Evolutionary conservation across 2,329 filamentous ascomycete genomes (phyloP), one percentile per base, ranked within the genome.

Genomic region (Neofusicoccum cordaticola): DNA sequence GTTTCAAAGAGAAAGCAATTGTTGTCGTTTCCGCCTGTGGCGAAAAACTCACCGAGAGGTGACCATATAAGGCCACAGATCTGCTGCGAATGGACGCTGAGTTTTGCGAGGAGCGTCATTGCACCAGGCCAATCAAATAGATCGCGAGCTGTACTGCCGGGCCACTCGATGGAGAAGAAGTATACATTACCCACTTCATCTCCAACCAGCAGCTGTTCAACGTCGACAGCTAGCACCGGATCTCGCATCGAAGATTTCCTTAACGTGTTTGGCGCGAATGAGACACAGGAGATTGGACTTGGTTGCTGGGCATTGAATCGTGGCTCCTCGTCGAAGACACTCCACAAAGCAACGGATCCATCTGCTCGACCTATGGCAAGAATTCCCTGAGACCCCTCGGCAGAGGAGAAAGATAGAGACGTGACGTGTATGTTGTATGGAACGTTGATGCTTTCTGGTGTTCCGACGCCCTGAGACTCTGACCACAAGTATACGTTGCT

Each of bases 21-120:
- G 72, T 98, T 97, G 80, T 99, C 95, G 73, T 99, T 98, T 27
- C 91, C 92, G 6, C 95, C 93, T 4, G 91, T 93, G 13, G 92
- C 92, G 74, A 99, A 93, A 41, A 88, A 83, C 2, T 83, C 83
- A 3, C 92, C 92, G 71, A 91, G 87, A 2, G 82, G 81, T 3
- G 92, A 93, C 92, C 93, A 98, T 2, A 91, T 86, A n/a, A 99
- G 81, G 1, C 94, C 94, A 72, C 95, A 99, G 63, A 99, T 89
- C 73, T 98, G 93, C 77, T 97, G 93, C 1, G 84, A 86, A 74
- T 98, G 94, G 7, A 92, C 86, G 37, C 84, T 84, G 70, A 98
- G 89, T 68, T 88, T 88, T 22, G 90, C 89, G 60, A 97, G 80
- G 27, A 97, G 81, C 1, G 86, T 91, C 81, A 96, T 88, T 39